Evolutionary conservation across 2,329 filamentous ascomycete species (phyloP), one percentile per base, ranked within the genome.

Genomic region (Cordyceps tenuipes): DNA sequence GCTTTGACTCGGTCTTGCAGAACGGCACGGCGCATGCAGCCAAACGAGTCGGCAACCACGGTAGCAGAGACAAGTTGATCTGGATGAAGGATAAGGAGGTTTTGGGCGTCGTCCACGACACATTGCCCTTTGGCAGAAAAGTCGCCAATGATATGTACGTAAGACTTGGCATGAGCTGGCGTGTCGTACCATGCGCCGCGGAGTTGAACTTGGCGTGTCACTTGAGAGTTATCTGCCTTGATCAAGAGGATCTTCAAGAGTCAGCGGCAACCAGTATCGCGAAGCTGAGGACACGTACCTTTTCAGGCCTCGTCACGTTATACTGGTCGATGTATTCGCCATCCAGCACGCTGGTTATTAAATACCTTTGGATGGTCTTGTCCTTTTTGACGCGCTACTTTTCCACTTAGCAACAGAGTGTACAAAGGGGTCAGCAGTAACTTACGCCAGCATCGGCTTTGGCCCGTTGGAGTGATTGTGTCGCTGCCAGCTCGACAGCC

Each of bases 31-130:
- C 94, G 88, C 70, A 89, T 87, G 70, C 94, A 99, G 26, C 86
- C 87, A 70, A 97, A 96, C 0, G 94, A 96, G 72, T 99, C 94
- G n/a, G 91, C 92, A 48, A 99, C 89, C 5, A 95, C 91, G 0
- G 94, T 97, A 3, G 94, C 89, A 2, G 94, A 97, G 57, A 99
- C 88, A 39, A 99, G 82, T 73, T 97, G 92, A 68, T 99, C 94
- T 0, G 94, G 94, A 68, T 99, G 92, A 15, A 99, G 76, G 61
- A 99, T 91, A 55, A 99, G 77, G 72, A 97, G 88, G 67, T 92
- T 91, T 54, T 87, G 81, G 3, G 82, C 79, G 70, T 97, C 91
- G 69, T 96, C 89, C 63, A 97, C 81, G 51, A 95, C 76, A 70
- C 92, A 96, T 70, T 87, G 84, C 1, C 90, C 89, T 17, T 76